These are phyloP conservation scores for Ophiostoma sp. DNA, from an alignment of 2,329 filamentous ascomycete genomes.

Conservation along the genomic window DNA sequence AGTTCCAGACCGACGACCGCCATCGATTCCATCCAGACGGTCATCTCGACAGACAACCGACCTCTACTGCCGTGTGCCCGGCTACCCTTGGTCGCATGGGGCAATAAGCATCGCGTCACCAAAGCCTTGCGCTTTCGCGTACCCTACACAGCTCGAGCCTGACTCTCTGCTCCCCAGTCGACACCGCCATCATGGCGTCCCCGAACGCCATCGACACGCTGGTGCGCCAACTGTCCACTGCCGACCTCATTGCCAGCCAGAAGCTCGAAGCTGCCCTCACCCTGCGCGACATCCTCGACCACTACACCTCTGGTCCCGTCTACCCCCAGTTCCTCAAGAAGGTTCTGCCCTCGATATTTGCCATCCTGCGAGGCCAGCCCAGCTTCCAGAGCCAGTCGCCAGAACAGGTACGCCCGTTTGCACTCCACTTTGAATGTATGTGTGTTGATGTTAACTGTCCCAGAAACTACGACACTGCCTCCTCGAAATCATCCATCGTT, in stretches of 20 bases:
- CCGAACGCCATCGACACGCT: slow-evolving; percentile 59
- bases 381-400: slow-evolving; percentile 86
- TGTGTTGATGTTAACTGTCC: not conserved
- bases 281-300: slow-evolving; percentile 85
- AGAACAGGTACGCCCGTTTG: slow-evolving; percentile 65
- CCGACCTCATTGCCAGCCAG: slow-evolving; percentile 61
- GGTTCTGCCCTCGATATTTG: slow-evolving; percentile 84
- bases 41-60: not conserved
- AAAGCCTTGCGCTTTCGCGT: slow-evolving; percentile 14
- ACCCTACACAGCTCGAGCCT: not conserved
- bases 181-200: slow-evolving; percentile 52
- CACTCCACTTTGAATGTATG: not conserved
- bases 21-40: not conserved
- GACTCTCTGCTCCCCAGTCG: not conserved
- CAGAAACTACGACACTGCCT: slow-evolving; percentile 87
- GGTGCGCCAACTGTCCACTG: slow-evolving; percentile 49
- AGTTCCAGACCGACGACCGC: not conserved
- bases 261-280: slow-evolving; percentile 79
- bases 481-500: slow-evolving; percentile 87
- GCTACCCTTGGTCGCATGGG: not conserved
- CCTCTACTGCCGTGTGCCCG: not conserved
- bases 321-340: slow-evolving; percentile 80
- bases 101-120: slow-evolving; percentile 6
- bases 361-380: slow-evolving; percentile 75
- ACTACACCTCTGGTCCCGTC: slow-evolving; percentile 68